Conservation (phyloP, 352 stramenopile genomes). For the Phytophthora melonis region DNA sequence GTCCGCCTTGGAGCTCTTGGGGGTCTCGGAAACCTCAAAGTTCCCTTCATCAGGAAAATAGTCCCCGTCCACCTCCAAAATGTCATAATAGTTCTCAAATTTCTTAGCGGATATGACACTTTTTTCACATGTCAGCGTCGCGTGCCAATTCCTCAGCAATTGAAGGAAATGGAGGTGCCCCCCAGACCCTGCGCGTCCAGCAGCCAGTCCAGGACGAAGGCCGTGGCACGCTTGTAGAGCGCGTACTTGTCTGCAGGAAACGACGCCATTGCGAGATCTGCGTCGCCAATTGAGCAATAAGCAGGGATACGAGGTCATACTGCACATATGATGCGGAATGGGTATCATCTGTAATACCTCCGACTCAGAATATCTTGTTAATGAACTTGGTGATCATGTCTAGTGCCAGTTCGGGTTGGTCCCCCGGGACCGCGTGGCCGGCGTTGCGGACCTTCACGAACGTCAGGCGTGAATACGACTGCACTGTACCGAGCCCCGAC, state of each 20-base stretch:
- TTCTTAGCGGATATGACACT: slow-evolving; percentile 8
- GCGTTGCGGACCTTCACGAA: slow-evolving; percentile 61
- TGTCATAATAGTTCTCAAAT: slow-evolving; percentile 41
- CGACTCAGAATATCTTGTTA: slow-evolving; percentile 29
- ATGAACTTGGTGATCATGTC: slow-evolving; percentile 74
- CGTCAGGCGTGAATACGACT: slow-evolving; percentile 42
- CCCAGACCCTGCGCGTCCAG: slow-evolving; percentile 8
- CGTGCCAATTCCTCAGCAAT: slow-evolving; percentile 19
- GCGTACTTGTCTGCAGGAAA: slow-evolving; percentile 20
- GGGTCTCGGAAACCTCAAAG: background rate
- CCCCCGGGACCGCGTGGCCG: slow-evolving; percentile 61
- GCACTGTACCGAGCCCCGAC: slow-evolving; percentile 30
- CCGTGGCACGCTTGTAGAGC: slow-evolving; percentile 19
- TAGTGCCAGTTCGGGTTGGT: slow-evolving; percentile 58
- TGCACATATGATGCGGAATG: no score
- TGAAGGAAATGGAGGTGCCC: slow-evolving; percentile 26
- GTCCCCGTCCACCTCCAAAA: slow-evolving; percentile 35
- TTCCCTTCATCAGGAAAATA: slow-evolving; percentile 21
- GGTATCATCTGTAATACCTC: no score
- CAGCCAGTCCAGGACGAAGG: slow-evolving; percentile 30
- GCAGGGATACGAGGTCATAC: no score
- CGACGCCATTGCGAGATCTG: background rate
- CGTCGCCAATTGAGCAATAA: background rate
- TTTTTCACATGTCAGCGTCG: slow-evolving; percentile 20
- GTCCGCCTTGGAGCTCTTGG: slow-evolving; percentile 3